phyloP scores from a whole-genome alignment of 495 filamentous ascomycete species.

The Annulohypoxylon nitens region DNA sequence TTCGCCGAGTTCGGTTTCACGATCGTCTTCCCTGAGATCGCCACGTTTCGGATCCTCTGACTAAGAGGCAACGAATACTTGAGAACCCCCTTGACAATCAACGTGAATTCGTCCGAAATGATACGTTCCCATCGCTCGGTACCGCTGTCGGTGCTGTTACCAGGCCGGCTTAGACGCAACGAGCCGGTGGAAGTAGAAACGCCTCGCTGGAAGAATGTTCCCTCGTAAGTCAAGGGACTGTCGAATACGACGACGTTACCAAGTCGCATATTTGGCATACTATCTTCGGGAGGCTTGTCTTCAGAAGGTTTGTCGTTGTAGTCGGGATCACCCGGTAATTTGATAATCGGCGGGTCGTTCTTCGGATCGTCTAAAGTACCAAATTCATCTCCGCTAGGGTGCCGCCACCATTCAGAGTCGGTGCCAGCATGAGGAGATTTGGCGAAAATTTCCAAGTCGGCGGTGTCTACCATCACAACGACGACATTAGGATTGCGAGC shows the following conservation, averaged over 20 bases:
- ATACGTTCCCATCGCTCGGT: constrained; percentile 93
- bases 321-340: constrained; percentile 48
- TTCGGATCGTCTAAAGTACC: constrained; percentile 64
- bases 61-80: constrained; percentile 90
- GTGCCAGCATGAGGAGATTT: constrained; percentile 87
- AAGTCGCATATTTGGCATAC: constrained; percentile 86
- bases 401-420: constrained; percentile 78
- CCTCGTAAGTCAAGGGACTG: constrained; percentile 86
- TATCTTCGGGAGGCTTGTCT: constrained; percentile 64
- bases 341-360: constrained; percentile 69
- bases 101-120: constrained; percentile 87
- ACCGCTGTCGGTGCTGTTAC: constrained; percentile 89
- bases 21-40: constrained; percentile 62
- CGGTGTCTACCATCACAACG: constrained; percentile 81
- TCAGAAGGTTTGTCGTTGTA: constrained; percentile 61
- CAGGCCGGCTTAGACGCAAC: constrained; percentile 82
- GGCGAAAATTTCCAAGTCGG: constrained; percentile 93
- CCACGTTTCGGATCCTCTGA: constrained; percentile 69
- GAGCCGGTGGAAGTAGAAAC: constrained; percentile 80
- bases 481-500: constrained; percentile 94
- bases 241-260: constrained; percentile 90
- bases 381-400: constrained; percentile 62
- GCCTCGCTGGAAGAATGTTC: constrained; percentile 80
- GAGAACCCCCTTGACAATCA: constrained; percentile 89
- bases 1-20: constrained; percentile 66